Evolutionary conservation across 148 eudicot species (phyloP).

Genomic region (Persicaria maculosa): DNA sequence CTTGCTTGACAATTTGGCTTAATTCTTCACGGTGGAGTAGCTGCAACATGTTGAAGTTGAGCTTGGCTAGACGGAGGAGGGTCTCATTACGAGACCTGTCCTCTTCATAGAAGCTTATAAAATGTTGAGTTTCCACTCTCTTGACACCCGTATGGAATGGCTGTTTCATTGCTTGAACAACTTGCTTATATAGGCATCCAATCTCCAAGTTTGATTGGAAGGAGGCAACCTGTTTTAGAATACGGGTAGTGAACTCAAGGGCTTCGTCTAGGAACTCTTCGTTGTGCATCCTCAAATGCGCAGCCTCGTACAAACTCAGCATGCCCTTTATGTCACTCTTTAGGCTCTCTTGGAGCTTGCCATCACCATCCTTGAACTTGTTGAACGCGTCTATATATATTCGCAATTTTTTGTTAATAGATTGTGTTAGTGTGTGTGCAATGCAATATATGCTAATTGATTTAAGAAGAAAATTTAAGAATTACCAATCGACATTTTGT

Average conservation of each 20-base stretch:
- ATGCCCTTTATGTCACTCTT: background rate
- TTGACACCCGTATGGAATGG: conserved; percentile 6
- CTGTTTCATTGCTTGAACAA: background rate
- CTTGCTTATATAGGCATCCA: background rate
- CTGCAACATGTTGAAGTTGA: conserved; percentile 30
- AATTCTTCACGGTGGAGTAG: conserved; percentile 31
- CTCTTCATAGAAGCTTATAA: conserved; percentile 22
- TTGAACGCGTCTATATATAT: too few species aligned
- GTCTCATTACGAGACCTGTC: conserved; percentile 19
- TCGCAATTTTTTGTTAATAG: too few species aligned
- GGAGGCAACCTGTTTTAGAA: background rate
- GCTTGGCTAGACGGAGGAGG: conserved; percentile 26
- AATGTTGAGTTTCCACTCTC: conserved; percentile 22
- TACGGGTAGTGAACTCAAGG: background rate
- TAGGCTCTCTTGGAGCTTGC: too few species aligned
- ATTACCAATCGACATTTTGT: conserved; percentile 27
- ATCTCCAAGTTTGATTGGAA: background rate
- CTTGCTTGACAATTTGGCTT: conserved; percentile 24
- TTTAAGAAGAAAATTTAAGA: background rate
- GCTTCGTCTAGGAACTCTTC: background rate
- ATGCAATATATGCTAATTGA: too few species aligned
- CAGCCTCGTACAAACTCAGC: background rate
- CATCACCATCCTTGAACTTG: too few species aligned
- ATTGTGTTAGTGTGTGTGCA: too few species aligned
- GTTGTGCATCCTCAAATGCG: background rate